Conservation (phyloP, 106 monocot species). For the Phalaenopsis equestris region DNA sequence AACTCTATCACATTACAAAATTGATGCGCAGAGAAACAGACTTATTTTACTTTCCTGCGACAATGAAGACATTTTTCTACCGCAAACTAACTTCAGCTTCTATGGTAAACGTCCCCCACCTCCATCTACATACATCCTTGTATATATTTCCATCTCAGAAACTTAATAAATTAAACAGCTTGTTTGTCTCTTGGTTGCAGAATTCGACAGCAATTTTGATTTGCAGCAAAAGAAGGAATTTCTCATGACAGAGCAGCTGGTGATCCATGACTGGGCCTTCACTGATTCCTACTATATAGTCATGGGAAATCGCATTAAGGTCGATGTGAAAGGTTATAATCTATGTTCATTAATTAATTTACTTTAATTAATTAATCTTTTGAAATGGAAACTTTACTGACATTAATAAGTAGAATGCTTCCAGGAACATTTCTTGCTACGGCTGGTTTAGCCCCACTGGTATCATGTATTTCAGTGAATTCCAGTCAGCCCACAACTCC, state of each 20-base stretch:
- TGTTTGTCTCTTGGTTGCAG: background rate
- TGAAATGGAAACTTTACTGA: background rate
- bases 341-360: background rate
- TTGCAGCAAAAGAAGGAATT: background rate
- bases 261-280: constrained; percentile 7
- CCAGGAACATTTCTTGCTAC: background rate
- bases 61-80: constrained; percentile 86
- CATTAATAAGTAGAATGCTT: too few relatives aligned
- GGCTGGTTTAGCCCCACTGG: background rate
- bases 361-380: background rate
- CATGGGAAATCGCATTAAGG: background rate
- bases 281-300: constrained; percentile 1
- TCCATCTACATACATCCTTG: too few relatives aligned
- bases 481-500: constrained; percentile 3
- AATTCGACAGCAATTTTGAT: background rate
- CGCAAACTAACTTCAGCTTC: constrained; percentile 79
- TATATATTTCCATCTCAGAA: too few relatives aligned
- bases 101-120: constrained; percentile 33
- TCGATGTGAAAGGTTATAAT: background rate
- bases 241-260: background rate
- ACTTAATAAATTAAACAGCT: too few relatives aligned
- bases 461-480: background rate
- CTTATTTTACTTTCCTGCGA: constrained; percentile 73
- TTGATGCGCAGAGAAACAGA: constrained; percentile 52
- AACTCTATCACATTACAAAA: constrained; percentile 74